These are phyloP conservation scores for Phlebiopsis gigantea DNA, from an alignment of 768 basidiomycete genomes.

Conservation along the genomic window DNA sequence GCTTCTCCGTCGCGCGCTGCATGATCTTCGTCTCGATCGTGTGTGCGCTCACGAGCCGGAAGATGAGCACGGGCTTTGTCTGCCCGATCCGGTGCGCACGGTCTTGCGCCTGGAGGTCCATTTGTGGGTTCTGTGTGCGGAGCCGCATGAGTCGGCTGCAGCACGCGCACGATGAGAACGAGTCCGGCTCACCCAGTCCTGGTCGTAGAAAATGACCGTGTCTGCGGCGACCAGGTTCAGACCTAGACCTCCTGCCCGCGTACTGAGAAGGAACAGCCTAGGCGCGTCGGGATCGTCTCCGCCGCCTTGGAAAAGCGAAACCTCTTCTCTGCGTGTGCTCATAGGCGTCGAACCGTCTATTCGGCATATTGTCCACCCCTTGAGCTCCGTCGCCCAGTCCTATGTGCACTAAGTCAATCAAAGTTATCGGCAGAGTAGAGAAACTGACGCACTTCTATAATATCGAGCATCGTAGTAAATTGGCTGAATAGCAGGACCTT, in stretches of 20 bases:
- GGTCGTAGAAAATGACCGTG: conserved; percentile 92
- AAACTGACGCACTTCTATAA: conserved; percentile 67
- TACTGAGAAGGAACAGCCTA: conserved; percentile 72
- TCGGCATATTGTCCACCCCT: conserved; percentile 80
- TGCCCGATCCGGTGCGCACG: conserved; percentile 96
- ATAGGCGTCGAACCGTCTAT: conserved; percentile 88
- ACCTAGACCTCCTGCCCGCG: conserved; percentile 74
- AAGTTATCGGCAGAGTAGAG: neutral
- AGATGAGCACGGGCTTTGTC: conserved; percentile 84
- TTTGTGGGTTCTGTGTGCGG: conserved; percentile 74
- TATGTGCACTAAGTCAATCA: conserved; percentile 20
- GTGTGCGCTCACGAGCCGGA: conserved; percentile 79
- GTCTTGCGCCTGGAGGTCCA: conserved; percentile 95
- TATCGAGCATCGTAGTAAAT: conserved; percentile 94
- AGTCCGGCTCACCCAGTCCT: conserved; percentile 78
- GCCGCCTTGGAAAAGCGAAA: conserved; percentile 76
- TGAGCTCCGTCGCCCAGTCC: conserved; percentile 87
- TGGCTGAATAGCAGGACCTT: conserved; percentile 89
- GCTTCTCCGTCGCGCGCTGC: conserved; percentile 80
- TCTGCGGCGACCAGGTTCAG: conserved; percentile 80
- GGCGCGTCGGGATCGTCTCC: conserved; percentile 62
- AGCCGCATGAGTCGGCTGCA: conserved; percentile 17
- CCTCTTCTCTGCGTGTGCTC: conserved; percentile 76
- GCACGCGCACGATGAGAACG: neutral
- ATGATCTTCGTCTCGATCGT: conserved; percentile 93